Base-by-base conservation (phyloP, 345 rosid species). In the Arabidopsis thaliana region DNA sequence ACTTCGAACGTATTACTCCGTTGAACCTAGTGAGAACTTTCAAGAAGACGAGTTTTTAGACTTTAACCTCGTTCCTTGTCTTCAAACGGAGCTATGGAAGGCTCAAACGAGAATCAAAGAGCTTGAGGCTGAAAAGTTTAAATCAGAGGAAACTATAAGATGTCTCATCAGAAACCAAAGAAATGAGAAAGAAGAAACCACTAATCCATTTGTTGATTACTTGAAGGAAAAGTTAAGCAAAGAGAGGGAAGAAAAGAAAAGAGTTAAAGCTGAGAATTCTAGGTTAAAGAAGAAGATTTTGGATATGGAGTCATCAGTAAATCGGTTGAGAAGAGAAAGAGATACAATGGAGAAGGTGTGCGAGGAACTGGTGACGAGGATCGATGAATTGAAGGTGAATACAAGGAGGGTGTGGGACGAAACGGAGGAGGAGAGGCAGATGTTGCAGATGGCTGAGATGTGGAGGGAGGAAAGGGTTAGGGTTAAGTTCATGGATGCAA, bases 391-490 rank as follows among this genome's bases (percentile, higher is more conserved):
- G 25, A 88, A 87, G 69, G 83, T 80, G 53, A 86, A 87, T 49
- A 67, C 84, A 14, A 82, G 74, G 84, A 93, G 82, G 73, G 65
- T 86, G 9, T 69, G 83, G 45, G 88, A 86, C 34, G 90, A 88
- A 37, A 83, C 76, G 0, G 96, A 88, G 1, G 94, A 93, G 33
- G 98, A 90, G 81, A 85, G 90, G 78, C 85, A 82, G 80, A 90
- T 87, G 97, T 66, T 86, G 80, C 91, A 92, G 71, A 90, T 85
- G 91, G 94, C 94, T 6, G 96, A 93, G 74, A 89, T 85, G 57
- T 90, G 94, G 98, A 93, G 95, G 34, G 98, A 93, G 73, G 96
- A 93, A 78, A 89, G 96, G 34, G 94, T 89, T 32, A 89, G 88
- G 82, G 89, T 90, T 90, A 90, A 88, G 87, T 83, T 93, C 62